Conservation (phyloP, 192 early-diverging fungal species). For the Coemansia sp. region DNA sequence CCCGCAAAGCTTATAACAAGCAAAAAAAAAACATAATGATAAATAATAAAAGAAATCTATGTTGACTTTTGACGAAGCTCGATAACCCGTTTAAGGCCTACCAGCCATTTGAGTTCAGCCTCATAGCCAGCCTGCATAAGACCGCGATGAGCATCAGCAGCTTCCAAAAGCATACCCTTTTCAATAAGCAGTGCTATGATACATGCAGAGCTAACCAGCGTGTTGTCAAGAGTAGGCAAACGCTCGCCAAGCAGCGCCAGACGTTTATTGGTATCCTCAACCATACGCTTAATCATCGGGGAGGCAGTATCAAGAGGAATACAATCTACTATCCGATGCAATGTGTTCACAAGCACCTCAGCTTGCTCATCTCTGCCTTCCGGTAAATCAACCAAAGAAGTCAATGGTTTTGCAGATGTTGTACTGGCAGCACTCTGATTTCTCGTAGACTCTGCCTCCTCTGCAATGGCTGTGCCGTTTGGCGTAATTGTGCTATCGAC, state of each 20-base stretch:
- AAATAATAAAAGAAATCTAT: conserved; percentile 4
- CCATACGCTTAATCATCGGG: conserved; percentile 27
- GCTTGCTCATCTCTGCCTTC: conserved; percentile 16
- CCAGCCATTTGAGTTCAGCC: conserved; percentile 45
- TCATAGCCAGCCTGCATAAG: conserved; percentile 39
- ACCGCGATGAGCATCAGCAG: conserved; percentile 17
- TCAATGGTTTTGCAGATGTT: too few relatives aligned
- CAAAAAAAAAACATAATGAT: not conserved
- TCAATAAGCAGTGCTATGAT: conserved; percentile 29
- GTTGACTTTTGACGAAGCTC: conserved; percentile 31
- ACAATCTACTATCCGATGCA: conserved; percentile 9
- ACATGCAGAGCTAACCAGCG: conserved; percentile 11
- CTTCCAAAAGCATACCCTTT: conserved; percentile 8
- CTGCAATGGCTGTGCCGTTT: conserved; percentile 12
- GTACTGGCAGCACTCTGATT: not conserved
- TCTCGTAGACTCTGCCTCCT: not conserved
- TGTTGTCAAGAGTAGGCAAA: conserved; percentile 20
- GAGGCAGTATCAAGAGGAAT: not conserved
- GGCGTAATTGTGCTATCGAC: conserved; percentile 21
- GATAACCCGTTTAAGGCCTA: conserved; percentile 48
- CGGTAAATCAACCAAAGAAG: conserved; percentile 6
- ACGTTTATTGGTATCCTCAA: conserved; percentile 31
- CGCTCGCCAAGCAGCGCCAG: conserved; percentile 25
- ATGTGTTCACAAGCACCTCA: not conserved
- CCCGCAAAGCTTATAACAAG: not conserved